Percentiles rank a stretch among this genome's conserved stretches.
Evolutionary conservation across 179 eudicot species (phyloP).

Genomic region (Beta corolliflora): DNA sequence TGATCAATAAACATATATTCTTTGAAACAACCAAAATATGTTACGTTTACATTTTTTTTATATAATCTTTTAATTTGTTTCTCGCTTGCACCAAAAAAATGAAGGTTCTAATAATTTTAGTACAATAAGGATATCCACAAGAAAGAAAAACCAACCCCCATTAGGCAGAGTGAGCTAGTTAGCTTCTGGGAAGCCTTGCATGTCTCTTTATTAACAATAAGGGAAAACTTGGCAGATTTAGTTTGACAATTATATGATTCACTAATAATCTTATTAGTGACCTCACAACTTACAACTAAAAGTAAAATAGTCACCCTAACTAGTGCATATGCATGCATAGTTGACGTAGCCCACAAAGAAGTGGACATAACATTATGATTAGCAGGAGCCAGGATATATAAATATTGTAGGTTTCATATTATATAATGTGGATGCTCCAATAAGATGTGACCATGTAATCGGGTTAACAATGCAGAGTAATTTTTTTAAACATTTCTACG

Average conservation of each 20-base stretch:
- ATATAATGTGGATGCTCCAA: background rate
- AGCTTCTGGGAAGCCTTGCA: too few relatives aligned
- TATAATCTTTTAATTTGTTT: too few relatives aligned
- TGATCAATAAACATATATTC: too few relatives aligned
- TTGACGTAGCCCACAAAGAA: constrained; percentile 12
- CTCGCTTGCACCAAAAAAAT: background rate
- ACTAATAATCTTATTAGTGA: background rate
- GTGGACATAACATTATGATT: background rate
- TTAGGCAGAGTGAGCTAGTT: too few relatives aligned
- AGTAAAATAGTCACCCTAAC: background rate
- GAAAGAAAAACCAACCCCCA: too few relatives aligned
- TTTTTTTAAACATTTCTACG: background rate
- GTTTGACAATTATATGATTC: background rate
- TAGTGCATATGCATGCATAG: constrained; percentile 21
- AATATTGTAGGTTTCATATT: background rate
- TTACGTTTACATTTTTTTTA: too few relatives aligned
- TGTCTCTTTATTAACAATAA: too few relatives aligned
- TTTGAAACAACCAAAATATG: too few relatives aligned
- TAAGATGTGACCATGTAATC: background rate
- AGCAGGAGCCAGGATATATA: background rate
- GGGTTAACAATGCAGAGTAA: background rate
- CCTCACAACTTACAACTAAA: background rate
- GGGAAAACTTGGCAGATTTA: background rate
- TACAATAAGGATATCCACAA: too few relatives aligned
- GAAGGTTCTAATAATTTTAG: background rate